These are phyloP conservation scores for Trichoderma sp. DNA, from an alignment of 2,329 filamentous ascomycete species.

Conservation along the genomic window DNA sequence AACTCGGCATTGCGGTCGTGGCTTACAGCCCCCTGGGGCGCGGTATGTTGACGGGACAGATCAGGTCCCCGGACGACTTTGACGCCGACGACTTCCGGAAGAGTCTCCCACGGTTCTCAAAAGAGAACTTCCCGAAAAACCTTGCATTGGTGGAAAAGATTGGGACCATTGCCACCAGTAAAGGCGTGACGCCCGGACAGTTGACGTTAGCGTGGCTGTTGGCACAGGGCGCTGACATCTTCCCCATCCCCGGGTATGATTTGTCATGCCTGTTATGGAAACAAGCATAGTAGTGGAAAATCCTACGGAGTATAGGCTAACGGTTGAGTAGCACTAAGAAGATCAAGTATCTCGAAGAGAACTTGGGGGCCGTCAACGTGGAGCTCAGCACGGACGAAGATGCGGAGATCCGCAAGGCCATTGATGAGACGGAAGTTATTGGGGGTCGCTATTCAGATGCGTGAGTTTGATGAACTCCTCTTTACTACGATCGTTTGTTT, in stretches of 20 bases:
- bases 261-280: background rate
- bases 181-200: constrained; percentile 57
- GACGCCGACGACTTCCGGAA: constrained; percentile 43
- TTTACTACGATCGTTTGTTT: background rate
- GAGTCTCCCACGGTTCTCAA: constrained; percentile 24
- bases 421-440: constrained; percentile 31
- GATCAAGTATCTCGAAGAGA: constrained; percentile 50
- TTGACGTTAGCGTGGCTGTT: constrained; percentile 65
- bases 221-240: constrained; percentile 59
- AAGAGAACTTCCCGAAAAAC: constrained; percentile 45
- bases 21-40: constrained; percentile 62
- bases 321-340: constrained; percentile 42
- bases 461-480: background rate
- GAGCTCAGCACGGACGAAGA: constrained; percentile 38
- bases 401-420: constrained; percentile 34
- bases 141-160: constrained; percentile 53
- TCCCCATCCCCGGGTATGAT: constrained; percentile 53
- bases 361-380: constrained; percentile 39
- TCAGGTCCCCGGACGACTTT: constrained; percentile 49
- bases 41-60: constrained; percentile 56
- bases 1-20: constrained; percentile 59
- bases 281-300: background rate
- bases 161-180: constrained; percentile 50
- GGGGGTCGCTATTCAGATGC: constrained; percentile 30
- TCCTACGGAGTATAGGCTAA: background rate